These are phyloP conservation scores for Thelonectria olida DNA, from an alignment of 2,329 filamentous ascomycete genomes.

Conservation along the genomic window DNA sequence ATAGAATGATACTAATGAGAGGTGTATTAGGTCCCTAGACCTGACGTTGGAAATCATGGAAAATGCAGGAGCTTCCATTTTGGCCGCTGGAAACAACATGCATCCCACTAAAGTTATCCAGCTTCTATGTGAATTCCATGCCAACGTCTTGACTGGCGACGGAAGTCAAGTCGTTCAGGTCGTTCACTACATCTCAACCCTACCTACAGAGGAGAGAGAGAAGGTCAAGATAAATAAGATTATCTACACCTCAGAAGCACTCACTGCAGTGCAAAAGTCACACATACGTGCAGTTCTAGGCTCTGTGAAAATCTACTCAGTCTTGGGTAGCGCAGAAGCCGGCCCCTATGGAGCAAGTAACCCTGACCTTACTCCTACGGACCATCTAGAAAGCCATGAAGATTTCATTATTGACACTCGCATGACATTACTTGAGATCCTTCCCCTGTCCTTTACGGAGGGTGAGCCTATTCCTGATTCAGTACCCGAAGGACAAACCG, in stretches of 20 bases:
- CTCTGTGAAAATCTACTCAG: constrained; percentile 47
- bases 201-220: constrained; percentile 28
- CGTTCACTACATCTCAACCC: constrained; percentile 45
- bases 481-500: constrained; percentile 45
- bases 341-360: constrained; percentile 50
- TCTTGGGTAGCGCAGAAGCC: constrained; percentile 54
- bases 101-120: constrained; percentile 34
- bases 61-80: constrained; percentile 50
- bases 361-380: constrained; percentile 39
- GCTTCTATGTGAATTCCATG: constrained; percentile 42
- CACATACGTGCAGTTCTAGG: constrained; percentile 45
- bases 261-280: constrained; percentile 45
- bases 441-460: constrained; percentile 36
- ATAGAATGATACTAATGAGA: not conserved
- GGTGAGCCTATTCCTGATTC: not conserved
- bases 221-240: constrained; percentile 49
- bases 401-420: constrained; percentile 53
- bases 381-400: constrained; percentile 8
- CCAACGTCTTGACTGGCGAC: constrained; percentile 51
- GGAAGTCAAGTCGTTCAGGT: constrained; percentile 49
- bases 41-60: constrained; percentile 51
- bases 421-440: constrained; percentile 48
- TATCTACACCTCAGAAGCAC: constrained; percentile 55
- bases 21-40: constrained; percentile 46
- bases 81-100: constrained; percentile 48